Conservation (phyloP, 2,329 filamentous ascomycete genomes). For the Ceratocystis albifundus region DNA sequence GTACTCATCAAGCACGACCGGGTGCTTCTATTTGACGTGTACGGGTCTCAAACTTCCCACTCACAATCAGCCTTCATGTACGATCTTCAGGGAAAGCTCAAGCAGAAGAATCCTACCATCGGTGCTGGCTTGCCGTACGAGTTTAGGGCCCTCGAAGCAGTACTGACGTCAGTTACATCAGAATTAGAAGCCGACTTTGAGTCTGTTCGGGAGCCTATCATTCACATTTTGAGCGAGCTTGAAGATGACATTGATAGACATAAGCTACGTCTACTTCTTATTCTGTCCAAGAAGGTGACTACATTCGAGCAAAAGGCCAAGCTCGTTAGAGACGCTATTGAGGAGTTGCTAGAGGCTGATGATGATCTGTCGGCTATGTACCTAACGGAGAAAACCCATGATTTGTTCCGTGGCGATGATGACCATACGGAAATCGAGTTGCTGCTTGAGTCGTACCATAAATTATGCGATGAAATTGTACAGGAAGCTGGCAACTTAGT, state of each 20-base stretch:
- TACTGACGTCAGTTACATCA: slow-evolving; percentile 83
- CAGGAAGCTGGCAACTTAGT: slow-evolving; percentile 89
- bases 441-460: slow-evolving; percentile 92
- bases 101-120: slow-evolving; percentile 49
- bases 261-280: slow-evolving; percentile 78
- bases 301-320: slow-evolving; percentile 97
- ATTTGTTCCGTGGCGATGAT: slow-evolving; percentile 60
- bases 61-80: slow-evolving; percentile 97
- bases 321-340: slow-evolving; percentile 84
- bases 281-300: slow-evolving; percentile 88
- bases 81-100: slow-evolving; percentile 82
- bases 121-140: slow-evolving; percentile 70
- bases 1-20: slow-evolving; percentile 92
- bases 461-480: slow-evolving; percentile 94
- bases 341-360: slow-evolving; percentile 89
- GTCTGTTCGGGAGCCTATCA: slow-evolving; percentile 81
- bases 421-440: slow-evolving; percentile 97
- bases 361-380: slow-evolving; percentile 95
- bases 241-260: slow-evolving; percentile 96
- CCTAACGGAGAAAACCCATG: slow-evolving; percentile 72
- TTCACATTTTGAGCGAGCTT: slow-evolving; percentile 74
- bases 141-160: slow-evolving; percentile 88
- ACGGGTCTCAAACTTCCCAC: slow-evolving; percentile 87
- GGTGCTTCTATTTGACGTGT: slow-evolving; percentile 90
- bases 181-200: slow-evolving; percentile 92